phyloP scores from a whole-genome alignment of 129 eudicot species.

The Flaveria sonorensis region DNA sequence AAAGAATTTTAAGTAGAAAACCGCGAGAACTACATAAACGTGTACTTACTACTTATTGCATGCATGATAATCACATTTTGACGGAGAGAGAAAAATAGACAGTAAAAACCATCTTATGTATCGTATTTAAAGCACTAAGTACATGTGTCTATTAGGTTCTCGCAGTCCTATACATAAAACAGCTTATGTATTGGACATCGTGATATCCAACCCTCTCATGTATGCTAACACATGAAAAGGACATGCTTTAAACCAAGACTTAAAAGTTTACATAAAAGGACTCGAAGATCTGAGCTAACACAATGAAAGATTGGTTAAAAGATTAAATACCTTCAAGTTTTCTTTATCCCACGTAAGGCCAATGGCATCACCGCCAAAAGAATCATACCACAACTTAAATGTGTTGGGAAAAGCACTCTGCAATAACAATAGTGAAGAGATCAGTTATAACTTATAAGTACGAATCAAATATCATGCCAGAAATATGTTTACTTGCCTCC shows the following conservation, averaged over 20 bases:
- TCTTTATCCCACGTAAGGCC: slow-evolving; percentile 82
- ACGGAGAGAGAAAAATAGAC: too few relatives aligned
- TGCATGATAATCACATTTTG: too few relatives aligned
- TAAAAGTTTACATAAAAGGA: not conserved
- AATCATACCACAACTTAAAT: slow-evolving; percentile 93
- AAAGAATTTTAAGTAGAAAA: too few relatives aligned
- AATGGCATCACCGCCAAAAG: slow-evolving; percentile 86
- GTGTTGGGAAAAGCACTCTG: slow-evolving; percentile 68
- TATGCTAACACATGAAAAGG: not conserved
- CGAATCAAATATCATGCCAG: not conserved
- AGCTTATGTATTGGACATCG: too few relatives aligned
- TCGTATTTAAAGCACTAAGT: not conserved
- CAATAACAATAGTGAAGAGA: slow-evolving; percentile 7
- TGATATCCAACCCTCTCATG: too few relatives aligned
- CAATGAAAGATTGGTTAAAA: not conserved
- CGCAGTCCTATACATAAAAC: too few relatives aligned
- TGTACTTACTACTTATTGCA: too few relatives aligned
- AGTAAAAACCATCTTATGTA: too few relatives aligned
- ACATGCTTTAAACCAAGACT: not conserved
- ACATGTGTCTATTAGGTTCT: too few relatives aligned
- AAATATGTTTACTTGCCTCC: slow-evolving; percentile 52
- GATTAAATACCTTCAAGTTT: slow-evolving; percentile 57
- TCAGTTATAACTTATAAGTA: not conserved
- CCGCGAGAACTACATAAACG: too few relatives aligned
- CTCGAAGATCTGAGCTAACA: not conserved